Conservation (phyloP, 352 stramenopile genomes). For the Pythium phragmitis region DNA sequence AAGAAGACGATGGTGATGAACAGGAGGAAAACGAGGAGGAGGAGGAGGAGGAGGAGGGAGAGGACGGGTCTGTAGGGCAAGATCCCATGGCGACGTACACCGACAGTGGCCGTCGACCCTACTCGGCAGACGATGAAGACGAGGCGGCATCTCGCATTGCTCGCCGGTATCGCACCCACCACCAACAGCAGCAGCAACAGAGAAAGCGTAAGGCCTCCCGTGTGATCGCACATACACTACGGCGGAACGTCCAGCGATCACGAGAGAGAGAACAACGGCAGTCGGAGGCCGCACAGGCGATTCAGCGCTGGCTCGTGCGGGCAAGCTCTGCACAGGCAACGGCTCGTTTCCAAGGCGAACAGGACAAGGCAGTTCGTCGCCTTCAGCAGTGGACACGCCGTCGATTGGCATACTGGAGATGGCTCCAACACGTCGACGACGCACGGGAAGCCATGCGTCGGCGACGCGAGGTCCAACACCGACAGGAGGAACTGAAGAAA, state of each 20-base stretch:
- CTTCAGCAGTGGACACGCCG: constrained; percentile 25
- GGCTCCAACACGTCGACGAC: constrained; percentile 19
- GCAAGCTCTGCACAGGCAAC: constrained; percentile 21
- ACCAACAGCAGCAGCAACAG: constrained; percentile 6
- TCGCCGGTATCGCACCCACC: constrained; percentile 28
- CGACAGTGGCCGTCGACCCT: background rate
- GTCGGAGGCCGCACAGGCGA: constrained; percentile 24
- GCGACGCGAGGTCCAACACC: constrained; percentile 8
- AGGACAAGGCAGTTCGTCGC: background rate
- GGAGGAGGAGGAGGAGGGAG: background rate
- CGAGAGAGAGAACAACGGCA: constrained; percentile 7
- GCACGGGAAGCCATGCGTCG: constrained; percentile 16
- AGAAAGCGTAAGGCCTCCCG: constrained; percentile 14
- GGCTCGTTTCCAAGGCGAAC: background rate
- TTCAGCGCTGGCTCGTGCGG: constrained; percentile 44
- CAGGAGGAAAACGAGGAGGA: background rate
- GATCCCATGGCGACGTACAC: too few species aligned
- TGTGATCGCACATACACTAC: constrained; percentile 21
- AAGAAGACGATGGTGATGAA: background rate
- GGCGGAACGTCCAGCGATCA: constrained; percentile 13
- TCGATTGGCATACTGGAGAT: constrained; percentile 17
- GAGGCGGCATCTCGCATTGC: constrained; percentile 35
- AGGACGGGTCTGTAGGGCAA: too few species aligned
- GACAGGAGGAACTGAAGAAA: background rate
- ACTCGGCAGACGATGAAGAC: constrained; percentile 3